phyloP scores from a whole-genome alignment of 371 early-diverging fungal genomes.

The Mucor sp. region DNA sequence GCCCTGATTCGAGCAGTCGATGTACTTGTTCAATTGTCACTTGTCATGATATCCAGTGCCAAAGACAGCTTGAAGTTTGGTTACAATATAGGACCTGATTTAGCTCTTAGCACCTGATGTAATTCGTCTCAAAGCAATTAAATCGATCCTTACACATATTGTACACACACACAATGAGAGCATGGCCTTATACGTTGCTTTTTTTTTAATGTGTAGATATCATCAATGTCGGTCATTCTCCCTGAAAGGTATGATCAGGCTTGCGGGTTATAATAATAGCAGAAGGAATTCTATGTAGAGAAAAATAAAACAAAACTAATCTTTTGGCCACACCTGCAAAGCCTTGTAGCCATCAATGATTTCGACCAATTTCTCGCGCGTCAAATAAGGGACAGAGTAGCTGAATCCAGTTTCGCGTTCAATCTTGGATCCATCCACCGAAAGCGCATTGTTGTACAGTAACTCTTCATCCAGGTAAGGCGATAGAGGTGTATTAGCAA shows the following conservation, averaged over 20 bases:
- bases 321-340: slow-evolving; percentile 68
- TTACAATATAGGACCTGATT: too few species aligned
- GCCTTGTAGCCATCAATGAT: slow-evolving; percentile 70
- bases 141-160: too few species aligned
- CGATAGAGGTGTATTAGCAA: slow-evolving; percentile 86
- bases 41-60: too few species aligned
- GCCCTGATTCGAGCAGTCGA: too few species aligned
- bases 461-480: slow-evolving; percentile 93
- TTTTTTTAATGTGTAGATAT: background rate
- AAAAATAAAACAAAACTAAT: background rate
- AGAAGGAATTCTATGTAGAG: background rate
- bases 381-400: slow-evolving; percentile 71
- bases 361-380: slow-evolving; percentile 62
- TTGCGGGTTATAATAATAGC: background rate
- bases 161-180: too few species aligned
- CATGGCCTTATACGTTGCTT: too few species aligned
- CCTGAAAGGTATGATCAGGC: background rate
- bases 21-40: too few species aligned
- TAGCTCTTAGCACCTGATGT: too few species aligned
- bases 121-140: too few species aligned
- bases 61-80: too few species aligned
- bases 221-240: background rate
- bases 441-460: slow-evolving; percentile 77
- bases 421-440: slow-evolving; percentile 79
- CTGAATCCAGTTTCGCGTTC: slow-evolving; percentile 70